Evolutionary conservation across 768 basidiomycete genomes (phyloP).

Genomic region (Floccularia luteovirens): DNA sequence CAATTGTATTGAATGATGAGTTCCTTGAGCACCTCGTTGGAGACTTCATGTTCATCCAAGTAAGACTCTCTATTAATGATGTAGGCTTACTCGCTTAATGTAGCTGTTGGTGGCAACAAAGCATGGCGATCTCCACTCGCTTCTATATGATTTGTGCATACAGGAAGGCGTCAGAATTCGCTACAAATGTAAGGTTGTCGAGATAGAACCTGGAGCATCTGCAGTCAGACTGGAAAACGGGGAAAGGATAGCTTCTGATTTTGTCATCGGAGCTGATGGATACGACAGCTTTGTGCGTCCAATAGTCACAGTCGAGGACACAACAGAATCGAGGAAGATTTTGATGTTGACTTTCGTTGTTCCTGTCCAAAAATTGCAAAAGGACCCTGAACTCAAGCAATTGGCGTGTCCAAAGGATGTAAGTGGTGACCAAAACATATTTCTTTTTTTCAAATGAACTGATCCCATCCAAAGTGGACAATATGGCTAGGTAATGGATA

Average conservation of each 20-base stretch:
- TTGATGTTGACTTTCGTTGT: constrained; percentile 23
- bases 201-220: constrained; percentile 21
- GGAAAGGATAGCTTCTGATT: constrained; percentile 35
- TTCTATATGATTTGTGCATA: constrained; percentile 38
- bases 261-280: constrained; percentile 59
- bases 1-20: constrained; percentile 37
- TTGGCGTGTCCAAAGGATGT: constrained; percentile 21
- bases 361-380: constrained; percentile 19
- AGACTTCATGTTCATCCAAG: constrained; percentile 21
- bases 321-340: constrained; percentile 12
- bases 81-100: constrained; percentile 2
- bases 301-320: constrained; percentile 17
- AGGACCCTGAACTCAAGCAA: constrained; percentile 21
- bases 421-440: constrained; percentile 8
- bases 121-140: constrained; percentile 44
- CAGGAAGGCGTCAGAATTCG: constrained; percentile 40
- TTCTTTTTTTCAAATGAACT: background rate
- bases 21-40: constrained; percentile 32
- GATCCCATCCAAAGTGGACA: constrained; percentile 17
- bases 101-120: constrained; percentile 16
- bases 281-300: constrained; percentile 30
- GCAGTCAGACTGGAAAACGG: constrained; percentile 33
- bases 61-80: constrained; percentile 2
- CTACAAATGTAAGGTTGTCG: constrained; percentile 27
- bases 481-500: constrained; percentile 24